Percentiles rank a stretch among this genome's conserved stretches.
phyloP scores from a whole-genome alignment of 805 yeast species.

The Jamesozyma rosinii region DNA sequence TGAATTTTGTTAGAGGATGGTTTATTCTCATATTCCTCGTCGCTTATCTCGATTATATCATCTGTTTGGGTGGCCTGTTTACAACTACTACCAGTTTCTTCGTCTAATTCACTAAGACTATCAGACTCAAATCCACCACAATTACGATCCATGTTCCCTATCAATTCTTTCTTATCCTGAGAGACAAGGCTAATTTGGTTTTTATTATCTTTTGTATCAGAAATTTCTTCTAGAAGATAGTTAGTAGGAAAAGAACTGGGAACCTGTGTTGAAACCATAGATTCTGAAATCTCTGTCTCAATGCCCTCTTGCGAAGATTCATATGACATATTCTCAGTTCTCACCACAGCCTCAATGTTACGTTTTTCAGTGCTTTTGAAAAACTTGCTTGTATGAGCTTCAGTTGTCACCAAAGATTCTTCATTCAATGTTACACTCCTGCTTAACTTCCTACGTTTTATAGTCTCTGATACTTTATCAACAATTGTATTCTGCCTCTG shows the following conservation, averaged over 20 bases:
- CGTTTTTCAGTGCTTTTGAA: constrained; percentile 3
- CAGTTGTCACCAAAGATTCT: background rate
- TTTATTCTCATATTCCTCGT: no score
- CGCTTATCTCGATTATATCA: no score
- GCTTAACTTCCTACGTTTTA: constrained; percentile 19
- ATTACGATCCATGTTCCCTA: background rate
- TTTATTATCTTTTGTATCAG: background rate
- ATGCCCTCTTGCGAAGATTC: constrained; percentile 7
- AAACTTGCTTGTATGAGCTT: constrained; percentile 9
- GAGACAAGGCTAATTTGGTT: background rate
- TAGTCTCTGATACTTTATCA: constrained; percentile 15
- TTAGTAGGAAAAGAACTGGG: constrained; percentile 13
- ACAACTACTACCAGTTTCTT: no score
- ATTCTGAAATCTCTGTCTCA: constrained; percentile 25
- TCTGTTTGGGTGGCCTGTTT: no score
- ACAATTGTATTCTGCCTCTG: constrained; percentile 1
- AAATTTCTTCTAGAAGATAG: background rate
- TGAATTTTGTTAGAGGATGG: no score
- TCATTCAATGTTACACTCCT: background rate
- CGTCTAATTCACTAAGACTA: constrained; percentile 3
- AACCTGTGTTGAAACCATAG: constrained; percentile 20
- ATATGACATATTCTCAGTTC: background rate
- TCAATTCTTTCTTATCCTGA: background rate
- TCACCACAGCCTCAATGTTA: background rate
- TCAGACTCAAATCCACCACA: constrained; percentile 1